Evolutionary conservation across 805 yeast species (phyloP).

Genomic region (Starmerella khaoyaiensis): DNA sequence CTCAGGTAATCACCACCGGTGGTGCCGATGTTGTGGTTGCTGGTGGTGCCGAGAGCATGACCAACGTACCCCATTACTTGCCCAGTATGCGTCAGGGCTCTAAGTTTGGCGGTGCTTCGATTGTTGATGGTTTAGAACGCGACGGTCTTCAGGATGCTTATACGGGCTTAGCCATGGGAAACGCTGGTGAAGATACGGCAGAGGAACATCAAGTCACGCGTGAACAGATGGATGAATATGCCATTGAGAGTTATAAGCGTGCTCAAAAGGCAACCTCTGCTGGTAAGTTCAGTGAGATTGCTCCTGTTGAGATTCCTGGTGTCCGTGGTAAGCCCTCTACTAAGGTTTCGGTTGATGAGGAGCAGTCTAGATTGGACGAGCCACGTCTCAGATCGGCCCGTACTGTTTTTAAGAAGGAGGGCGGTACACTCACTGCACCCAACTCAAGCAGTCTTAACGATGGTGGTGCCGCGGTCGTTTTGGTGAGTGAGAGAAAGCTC

Average conservation of each 20-base stretch:
- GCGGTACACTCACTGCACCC: slow-evolving; percentile 96
- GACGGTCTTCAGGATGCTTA: slow-evolving; percentile 94
- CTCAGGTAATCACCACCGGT: slow-evolving; percentile 81
- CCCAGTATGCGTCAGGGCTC: slow-evolving; percentile 79
- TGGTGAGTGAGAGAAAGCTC: slow-evolving; percentile 74
- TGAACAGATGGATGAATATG: slow-evolving; percentile 81
- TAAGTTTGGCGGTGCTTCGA: slow-evolving; percentile 67
- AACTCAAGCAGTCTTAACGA: slow-evolving; percentile 94
- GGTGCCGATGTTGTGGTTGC: slow-evolving; percentile 85
- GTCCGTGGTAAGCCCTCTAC: slow-evolving; percentile 56
- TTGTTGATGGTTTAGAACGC: slow-evolving; percentile 80
- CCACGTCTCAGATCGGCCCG: slow-evolving; percentile 68
- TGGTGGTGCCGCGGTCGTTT: slow-evolving; percentile 91
- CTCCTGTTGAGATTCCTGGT: slow-evolving; percentile 83
- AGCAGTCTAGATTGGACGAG: slow-evolving; percentile 63
- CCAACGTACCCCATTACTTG: slow-evolving; percentile 85
- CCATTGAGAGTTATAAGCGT: slow-evolving; percentile 70
- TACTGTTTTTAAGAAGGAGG: slow-evolving; percentile 86
- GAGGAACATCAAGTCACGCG: slow-evolving; percentile 62
- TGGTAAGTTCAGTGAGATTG: slow-evolving; percentile 79
- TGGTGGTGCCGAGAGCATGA: slow-evolving; percentile 97
- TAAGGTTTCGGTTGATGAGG: slow-evolving; percentile 68
- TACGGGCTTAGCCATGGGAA: slow-evolving; percentile 84
- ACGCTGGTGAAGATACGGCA: slow-evolving; percentile 95
- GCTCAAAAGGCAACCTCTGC: slow-evolving; percentile 68